These are phyloP conservation scores for Trifolium pratense DNA, from an alignment of 306 rosid genomes.

Conservation along the genomic window DNA sequence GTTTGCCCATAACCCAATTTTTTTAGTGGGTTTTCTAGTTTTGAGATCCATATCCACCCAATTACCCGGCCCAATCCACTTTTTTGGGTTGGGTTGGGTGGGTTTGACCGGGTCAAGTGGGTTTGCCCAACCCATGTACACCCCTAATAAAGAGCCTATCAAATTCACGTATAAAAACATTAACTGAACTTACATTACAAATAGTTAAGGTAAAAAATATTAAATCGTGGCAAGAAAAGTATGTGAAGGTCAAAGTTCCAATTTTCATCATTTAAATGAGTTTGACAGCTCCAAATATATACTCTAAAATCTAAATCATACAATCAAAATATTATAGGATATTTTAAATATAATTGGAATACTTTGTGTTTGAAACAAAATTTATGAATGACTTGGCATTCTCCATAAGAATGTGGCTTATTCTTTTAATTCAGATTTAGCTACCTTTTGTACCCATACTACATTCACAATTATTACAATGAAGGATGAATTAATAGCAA, in stretches of 20 bases:
- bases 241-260: neutral
- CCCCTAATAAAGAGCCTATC: slow-evolving; percentile 21
- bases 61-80: too few species aligned
- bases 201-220: slow-evolving; percentile 17
- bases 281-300: neutral
- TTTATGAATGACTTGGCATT: slow-evolving; percentile 24
- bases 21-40: too few species aligned
- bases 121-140: too few species aligned
- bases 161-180: neutral
- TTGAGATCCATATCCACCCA: too few species aligned
- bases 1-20: too few species aligned
- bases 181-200: neutral
- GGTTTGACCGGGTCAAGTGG: too few species aligned
- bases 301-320: neutral
- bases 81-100: too few species aligned
- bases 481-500: slow-evolving; percentile 18
- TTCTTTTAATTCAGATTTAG: slow-evolving; percentile 30
- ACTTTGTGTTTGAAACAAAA: slow-evolving; percentile 12
- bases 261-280: slow-evolving; percentile 26
- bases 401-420: neutral
- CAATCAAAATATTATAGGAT: neutral
- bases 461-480: slow-evolving; percentile 29
- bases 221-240: slow-evolving; percentile 21
- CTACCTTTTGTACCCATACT: slow-evolving; percentile 20
- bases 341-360: neutral